These are phyloP conservation scores for Globisporangium paddicum DNA, from an alignment of 352 stramenopile species.

Conservation along the genomic window DNA sequence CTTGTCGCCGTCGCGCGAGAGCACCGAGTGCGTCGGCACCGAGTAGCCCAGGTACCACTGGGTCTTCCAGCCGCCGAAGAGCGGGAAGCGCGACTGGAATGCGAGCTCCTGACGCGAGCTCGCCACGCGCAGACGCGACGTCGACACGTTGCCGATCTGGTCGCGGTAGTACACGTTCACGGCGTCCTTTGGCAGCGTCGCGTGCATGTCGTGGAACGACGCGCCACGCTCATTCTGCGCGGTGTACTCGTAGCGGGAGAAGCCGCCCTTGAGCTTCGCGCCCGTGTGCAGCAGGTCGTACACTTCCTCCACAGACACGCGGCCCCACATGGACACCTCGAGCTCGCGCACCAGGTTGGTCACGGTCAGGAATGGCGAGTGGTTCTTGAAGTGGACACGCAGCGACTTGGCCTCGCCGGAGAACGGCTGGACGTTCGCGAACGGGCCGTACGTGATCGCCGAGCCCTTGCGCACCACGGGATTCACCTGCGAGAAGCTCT, in stretches of 20 bases:
- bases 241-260: conserved; percentile 86
- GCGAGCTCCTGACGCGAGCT: conserved; percentile 59
- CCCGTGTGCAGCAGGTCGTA: conserved; percentile 86
- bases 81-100: conserved; percentile 81
- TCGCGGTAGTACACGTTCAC: conserved; percentile 90
- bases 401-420: conserved; percentile 27
- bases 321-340: conserved; percentile 89
- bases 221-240: conserved; percentile 52
- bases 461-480: conserved; percentile 71
- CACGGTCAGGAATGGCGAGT: conserved; percentile 83
- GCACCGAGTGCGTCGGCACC: conserved; percentile 74
- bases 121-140: conserved; percentile 57
- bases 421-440: conserved; percentile 52
- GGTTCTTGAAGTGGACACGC: conserved; percentile 83
- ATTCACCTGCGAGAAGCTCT: conserved; percentile 56
- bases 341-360: conserved; percentile 82
- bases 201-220: conserved; percentile 75
- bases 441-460: conserved; percentile 75
- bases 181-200: conserved; percentile 64
- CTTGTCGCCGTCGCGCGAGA: conserved; percentile 51
- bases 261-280: conserved; percentile 78
- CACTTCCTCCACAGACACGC: conserved; percentile 84
- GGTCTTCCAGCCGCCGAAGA: conserved; percentile 89
- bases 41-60: conserved; percentile 89
- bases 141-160: conserved; percentile 89